Evolutionary conservation across 495 filamentous ascomycete genomes (phyloP), one percentile per base, ranked within the genome.

Genomic region (Trypethelium eluteriae): DNA sequence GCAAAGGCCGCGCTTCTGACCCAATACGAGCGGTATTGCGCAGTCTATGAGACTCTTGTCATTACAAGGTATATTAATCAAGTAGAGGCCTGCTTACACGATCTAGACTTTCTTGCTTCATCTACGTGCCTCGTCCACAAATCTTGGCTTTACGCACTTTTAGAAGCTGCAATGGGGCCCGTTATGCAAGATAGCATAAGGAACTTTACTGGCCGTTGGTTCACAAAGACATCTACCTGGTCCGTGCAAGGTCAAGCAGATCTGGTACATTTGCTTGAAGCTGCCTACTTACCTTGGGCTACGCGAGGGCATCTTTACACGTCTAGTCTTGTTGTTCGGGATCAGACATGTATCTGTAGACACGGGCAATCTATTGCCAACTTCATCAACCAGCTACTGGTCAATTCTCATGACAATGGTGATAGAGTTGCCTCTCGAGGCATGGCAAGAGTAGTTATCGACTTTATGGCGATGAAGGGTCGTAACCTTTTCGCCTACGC

Each of bases 51-150:
- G 66, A 76, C 69, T 11, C 71, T 80, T 14, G 69, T 78, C 10
- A 69, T 80, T 12, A 74, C 71, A 39, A 68, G 78, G 9, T 79
- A 79, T 66, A 61, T 74, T 35, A 80, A 80, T 66, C 78, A 80
- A 64, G 71, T 78, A 16, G 41, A 75, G 46, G 78, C 72, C 6
- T 76, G 76, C 64, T 61, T 75, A 34, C 50, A 46, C n/a, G 77
- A 78, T 25, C 70, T 79, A 2, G 63, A 71, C 18, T 57, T 62
- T 5, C 64, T 79, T 1, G 62, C 72, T 35, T 63, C 67, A 6
- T 16, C 71, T 25, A 47, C 47, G 3, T 74, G 69, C 10, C n/a
- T 67, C 0, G 47, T 75, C 4, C 35, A 62, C 25, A 32, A 63
- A 10, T 61, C 56, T 38, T 75, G 74, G 74, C 64, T 74, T 14